These are phyloP conservation scores for Diaporthe australafricana DNA, from an alignment of 2,329 filamentous ascomycete genomes.

Conservation along the genomic window DNA sequence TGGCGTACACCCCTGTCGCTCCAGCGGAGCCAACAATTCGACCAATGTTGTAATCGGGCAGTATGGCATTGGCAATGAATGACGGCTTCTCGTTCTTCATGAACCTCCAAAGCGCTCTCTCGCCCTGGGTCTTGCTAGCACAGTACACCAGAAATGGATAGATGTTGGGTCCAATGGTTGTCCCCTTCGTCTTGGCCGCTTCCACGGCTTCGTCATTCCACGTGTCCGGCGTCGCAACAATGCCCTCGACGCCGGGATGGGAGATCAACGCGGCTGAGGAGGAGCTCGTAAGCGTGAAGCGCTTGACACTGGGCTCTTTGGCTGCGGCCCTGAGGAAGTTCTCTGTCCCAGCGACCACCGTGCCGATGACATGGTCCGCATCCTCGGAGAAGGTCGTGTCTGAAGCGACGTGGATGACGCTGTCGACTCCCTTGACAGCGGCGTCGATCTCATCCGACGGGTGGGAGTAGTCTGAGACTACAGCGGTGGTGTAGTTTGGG, in stretches of 20 bases:
- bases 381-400: conserved; percentile 49
- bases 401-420: conserved; percentile 53
- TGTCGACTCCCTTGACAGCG: conserved; percentile 45
- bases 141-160: conserved; percentile 33
- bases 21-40: conserved; percentile 10
- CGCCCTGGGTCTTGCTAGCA: conserved; percentile 38
- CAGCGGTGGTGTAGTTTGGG: conserved; percentile 46
- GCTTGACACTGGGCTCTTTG: conserved; percentile 48
- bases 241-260: conserved; percentile 39
- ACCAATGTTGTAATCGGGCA: background rate
- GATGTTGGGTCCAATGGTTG: background rate
- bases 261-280: conserved; percentile 41
- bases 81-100: conserved; percentile 35
- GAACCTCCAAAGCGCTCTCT: conserved; percentile 38
- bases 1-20: background rate
- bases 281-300: conserved; percentile 55
- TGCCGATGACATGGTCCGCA: conserved; percentile 53
- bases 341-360: conserved; percentile 44
- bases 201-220: conserved; percentile 41
- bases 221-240: conserved; percentile 39
- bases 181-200: background rate
- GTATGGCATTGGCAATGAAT: conserved; percentile 32
- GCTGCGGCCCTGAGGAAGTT: conserved; percentile 50
- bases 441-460: conserved; percentile 39
- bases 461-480: conserved; percentile 37